Percentiles rank a stretch among this genome's conserved stretches.
phyloP scores from a whole-genome alignment of 495 filamentous ascomycete genomes.

The Neurospora sp. region DNA sequence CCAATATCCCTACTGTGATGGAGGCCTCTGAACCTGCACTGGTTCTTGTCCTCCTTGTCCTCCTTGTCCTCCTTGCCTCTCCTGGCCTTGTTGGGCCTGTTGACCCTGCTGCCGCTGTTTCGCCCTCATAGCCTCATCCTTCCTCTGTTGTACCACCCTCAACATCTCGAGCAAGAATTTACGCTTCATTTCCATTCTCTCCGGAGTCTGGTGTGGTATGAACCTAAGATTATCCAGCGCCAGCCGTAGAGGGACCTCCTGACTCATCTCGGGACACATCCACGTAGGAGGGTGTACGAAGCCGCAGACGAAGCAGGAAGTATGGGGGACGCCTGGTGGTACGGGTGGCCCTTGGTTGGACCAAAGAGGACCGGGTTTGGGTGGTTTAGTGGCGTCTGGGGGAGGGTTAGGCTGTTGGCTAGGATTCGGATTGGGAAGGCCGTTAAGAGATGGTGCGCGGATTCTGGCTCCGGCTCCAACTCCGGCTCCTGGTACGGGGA shows the following conservation, averaged over 20 bases:
- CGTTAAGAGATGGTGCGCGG: not conserved
- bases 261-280: constrained; percentile 24
- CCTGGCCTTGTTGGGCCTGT: not conserved
- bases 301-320: constrained; percentile 24
- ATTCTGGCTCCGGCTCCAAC: not conserved
- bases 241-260: constrained; percentile 18
- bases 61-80: not conserved
- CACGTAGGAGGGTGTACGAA: constrained; percentile 14
- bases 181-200: not conserved
- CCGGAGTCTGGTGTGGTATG: not conserved
- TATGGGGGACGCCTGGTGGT: not conserved
- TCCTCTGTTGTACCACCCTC: constrained; percentile 1
- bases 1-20: not conserved
- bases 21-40: not conserved
- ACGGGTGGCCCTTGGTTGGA: not conserved
- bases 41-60: not conserved
- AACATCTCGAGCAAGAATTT: constrained; percentile 7
- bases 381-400: not conserved
- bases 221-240: constrained; percentile 13
- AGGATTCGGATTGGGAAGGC: not conserved
- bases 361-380: not conserved
- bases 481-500: not conserved
- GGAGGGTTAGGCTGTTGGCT: not conserved
- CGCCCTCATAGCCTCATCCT: not conserved
- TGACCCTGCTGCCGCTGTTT: not conserved